Evolutionary conservation across 2,329 filamentous ascomycete genomes (phyloP).

Genomic region (Drechslerella coelobrocha): DNA sequence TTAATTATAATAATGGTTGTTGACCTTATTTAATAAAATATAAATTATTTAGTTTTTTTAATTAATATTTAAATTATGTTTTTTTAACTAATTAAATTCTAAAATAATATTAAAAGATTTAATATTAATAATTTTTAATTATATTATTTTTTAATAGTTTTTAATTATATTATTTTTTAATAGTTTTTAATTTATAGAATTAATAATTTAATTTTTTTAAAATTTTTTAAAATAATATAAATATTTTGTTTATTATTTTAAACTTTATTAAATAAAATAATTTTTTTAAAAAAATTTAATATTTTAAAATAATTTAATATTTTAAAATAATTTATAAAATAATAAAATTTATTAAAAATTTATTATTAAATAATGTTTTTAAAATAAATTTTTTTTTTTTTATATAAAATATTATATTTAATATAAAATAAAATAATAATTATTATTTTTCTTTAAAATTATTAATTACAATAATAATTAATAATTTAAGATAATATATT

Average conservation of each 20-base stretch:
- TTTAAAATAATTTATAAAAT: background rate
- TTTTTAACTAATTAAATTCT: background rate
- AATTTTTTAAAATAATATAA: constrained; percentile 2
- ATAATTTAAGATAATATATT: background rate
- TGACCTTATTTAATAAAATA: background rate
- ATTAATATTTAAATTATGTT: background rate
- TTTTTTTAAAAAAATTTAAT: background rate
- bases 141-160: constrained; percentile 6
- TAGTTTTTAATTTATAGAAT: background rate
- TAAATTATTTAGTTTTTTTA: background rate
- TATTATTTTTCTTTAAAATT: constrained; percentile 7
- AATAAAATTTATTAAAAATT: background rate
- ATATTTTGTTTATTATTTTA: constrained; percentile 2
- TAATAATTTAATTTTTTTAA: background rate
- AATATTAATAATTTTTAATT: constrained; percentile 6
- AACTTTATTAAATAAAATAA: background rate
- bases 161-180: constrained; percentile 5
- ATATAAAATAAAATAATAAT: constrained; percentile 2
- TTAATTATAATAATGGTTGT: background rate
- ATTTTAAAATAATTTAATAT: background rate
- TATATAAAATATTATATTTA: constrained; percentile 6
- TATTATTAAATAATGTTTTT: background rate
- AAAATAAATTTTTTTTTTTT: background rate
- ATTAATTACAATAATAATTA: background rate
- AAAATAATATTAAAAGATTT: constrained; percentile 4